Evolutionary conservation across 257 asterid genomes (phyloP).

Genomic region (Mentha longifolia): DNA sequence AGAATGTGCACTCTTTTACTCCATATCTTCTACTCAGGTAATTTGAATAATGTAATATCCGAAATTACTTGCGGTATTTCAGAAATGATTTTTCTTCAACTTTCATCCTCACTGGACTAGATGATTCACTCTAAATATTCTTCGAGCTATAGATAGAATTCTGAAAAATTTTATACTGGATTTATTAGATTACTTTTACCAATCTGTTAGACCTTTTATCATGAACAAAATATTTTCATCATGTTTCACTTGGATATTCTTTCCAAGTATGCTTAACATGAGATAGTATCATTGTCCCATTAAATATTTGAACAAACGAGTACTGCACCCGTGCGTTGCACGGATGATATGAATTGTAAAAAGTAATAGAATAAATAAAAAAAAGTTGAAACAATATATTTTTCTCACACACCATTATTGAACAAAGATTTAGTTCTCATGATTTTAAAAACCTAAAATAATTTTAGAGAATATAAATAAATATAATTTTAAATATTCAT

Average conservation of each 20-base stretch:
- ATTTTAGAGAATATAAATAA: too few species aligned
- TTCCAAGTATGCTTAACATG: conserved; percentile 19
- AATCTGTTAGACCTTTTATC: not conserved
- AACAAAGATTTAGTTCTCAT: too few species aligned
- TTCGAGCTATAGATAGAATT: conserved; percentile 14
- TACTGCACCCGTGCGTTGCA: too few species aligned
- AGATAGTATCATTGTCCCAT: conserved; percentile 3
- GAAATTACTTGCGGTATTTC: conserved; percentile 1
- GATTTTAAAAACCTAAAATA: too few species aligned
- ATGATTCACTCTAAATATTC: not conserved
- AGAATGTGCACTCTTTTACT: conserved; percentile 89
- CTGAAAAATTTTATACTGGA: conserved; percentile 7
- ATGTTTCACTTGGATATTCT: conserved; percentile 3
- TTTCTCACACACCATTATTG: too few species aligned
- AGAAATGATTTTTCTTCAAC: conserved; percentile 11
- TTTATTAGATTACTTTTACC: not conserved
- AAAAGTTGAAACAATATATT: too few species aligned
- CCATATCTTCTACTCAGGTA: conserved; percentile 98
- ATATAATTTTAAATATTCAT: too few species aligned
- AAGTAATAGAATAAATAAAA: too few species aligned
- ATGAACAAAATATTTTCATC: conserved; percentile 6
- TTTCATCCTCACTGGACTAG: conserved; percentile 3
- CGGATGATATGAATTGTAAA: too few species aligned
- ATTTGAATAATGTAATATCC: conserved; percentile 19
- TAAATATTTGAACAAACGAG: conserved; percentile 8